Base-by-base conservation (phyloP, 2,329 filamentous ascomycete genomes). In the Taxawa tesnikishii region DNA sequence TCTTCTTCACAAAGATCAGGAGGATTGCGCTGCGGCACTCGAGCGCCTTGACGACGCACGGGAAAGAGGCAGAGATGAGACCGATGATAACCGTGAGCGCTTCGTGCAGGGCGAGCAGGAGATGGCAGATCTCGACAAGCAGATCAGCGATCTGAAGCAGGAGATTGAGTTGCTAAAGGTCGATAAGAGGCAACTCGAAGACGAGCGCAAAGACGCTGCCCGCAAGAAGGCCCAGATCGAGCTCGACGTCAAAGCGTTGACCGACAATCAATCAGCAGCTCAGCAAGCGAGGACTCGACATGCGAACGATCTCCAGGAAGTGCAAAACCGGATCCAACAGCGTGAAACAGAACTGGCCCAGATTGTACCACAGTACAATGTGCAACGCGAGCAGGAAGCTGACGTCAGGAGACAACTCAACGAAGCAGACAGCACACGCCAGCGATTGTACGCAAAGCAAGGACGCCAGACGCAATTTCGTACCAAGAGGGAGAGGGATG, bases 381-480 rank as follows among this genome's bases (percentile, higher is more conserved):
- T 73, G 38, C 76, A 76, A 42, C 84, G 79, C 53, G 67, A 74
- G 31, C 70, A 83, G 37, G 90, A 94, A 51, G 68, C 70, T 11
- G 68, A 73, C 11, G 64, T 83, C 16, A 79, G 77, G 47, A 66
- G 77, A 34, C 74, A 80, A 37, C 67, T 96, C 8, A 79, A 85
- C 28, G 68, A 80, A 30, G 80, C 80, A 1, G 81, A 92, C 47
- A 78, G 78, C 6, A 70, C 73, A 4, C 71, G 83, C 26, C 75
- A 81, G 42, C 77, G 87, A 23, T 70, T 98, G 6, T 83, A 93
- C 50, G 83, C 82, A 31, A 98, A 98, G 55, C 88, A 98, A 58
- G 84, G 80, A 26, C 79, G 88, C 28, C 85, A 81, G 43, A 79
- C 81, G 12, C 80, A 84, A 40, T 98, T 94, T 56, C 80, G 71